Evolutionary conservation across 345 rosid genomes (phyloP).

Genomic region (Pistacia integerrima): DNA sequence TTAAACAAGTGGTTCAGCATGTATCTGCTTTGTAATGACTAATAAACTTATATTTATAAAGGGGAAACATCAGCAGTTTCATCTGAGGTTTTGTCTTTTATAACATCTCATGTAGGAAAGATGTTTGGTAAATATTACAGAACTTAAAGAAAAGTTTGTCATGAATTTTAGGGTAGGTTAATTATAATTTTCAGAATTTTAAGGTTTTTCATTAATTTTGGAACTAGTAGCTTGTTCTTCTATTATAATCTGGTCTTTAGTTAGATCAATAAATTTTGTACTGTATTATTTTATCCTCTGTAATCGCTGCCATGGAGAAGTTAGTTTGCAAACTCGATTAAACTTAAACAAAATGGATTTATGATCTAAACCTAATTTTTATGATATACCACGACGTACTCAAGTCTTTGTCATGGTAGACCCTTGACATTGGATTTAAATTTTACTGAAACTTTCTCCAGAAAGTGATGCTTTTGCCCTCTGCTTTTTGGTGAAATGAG

Average conservation of each 20-base stretch:
- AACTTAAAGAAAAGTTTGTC: background rate
- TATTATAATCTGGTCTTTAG: background rate
- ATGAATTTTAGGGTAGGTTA: background rate
- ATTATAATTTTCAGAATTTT: too few relatives aligned
- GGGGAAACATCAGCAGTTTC: too few relatives aligned
- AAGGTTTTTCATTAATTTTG: background rate
- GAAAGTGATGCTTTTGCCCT: conserved; percentile 2
- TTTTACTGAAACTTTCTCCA: background rate
- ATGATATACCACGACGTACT: background rate
- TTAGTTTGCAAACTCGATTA: background rate
- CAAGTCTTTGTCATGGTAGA: background rate
- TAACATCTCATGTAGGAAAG: too few relatives aligned
- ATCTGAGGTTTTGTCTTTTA: too few relatives aligned
- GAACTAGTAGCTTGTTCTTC: background rate
- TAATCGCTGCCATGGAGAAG: background rate
- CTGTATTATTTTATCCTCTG: background rate
- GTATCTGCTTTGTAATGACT: background rate
- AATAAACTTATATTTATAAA: too few relatives aligned
- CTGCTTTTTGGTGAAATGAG: conserved; percentile 10
- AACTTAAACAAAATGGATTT: background rate
- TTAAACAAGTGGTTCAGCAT: background rate
- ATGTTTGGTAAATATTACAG: too few relatives aligned
- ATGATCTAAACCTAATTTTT: conserved; percentile 7
- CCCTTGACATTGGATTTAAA: background rate
- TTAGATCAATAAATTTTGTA: background rate